Base-by-base conservation (phyloP, 2,329 filamentous ascomycete genomes). In the Gaeumannomyces tritici region DNA sequence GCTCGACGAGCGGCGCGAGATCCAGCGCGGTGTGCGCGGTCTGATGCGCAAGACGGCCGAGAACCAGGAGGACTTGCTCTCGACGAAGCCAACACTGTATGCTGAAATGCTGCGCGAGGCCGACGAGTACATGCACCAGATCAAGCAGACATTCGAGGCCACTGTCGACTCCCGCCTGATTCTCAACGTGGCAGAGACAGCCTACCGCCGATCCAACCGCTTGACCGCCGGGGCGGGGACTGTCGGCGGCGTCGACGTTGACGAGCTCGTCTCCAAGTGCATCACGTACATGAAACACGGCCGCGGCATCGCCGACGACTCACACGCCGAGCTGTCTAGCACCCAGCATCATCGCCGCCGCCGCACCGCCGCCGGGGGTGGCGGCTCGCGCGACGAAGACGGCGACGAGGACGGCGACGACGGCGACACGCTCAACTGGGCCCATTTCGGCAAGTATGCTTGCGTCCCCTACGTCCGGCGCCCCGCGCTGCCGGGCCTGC, bases 261-360 rank as follows among this genome's bases (percentile, higher is more conserved):
- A 98, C 65, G 90, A 96, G 69, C 96, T 98, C 70, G 85, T 98
- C 18, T 89, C 90, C 0, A 96, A 96, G 74, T 93, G 89, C 73
- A 91, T 96, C 64, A 84, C 83, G 4, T 98, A 90, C 72, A 97
- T 98, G 91, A 86, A 85, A 27, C 81, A 83, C 47, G 89, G 85
- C 4, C 78, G 82, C 9, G 82, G 81, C 13, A 82, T 83, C 28
- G 75, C 75, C 18, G 77, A 83, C 59, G 78, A 82, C 54, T 72
- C 81, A 55, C 79, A 78, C 1, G 77, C 77, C 9, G 81, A 82
- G 60, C 75, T 83, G 56, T 81, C 78, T 4, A 75, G 76, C 65
- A 80, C 80, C 21, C 79, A 82, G 68, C 74, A 79, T 59, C 73
- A 78, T 64, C 75, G 79, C 55, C 72, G 81, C 79, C 65, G 31